A percentile compares a stretch with the other conserved stretches of the same genome.
Evolutionary conservation across 2,329 filamentous ascomycete genomes (phyloP).

Genomic region (Epichloe sibirici): DNA sequence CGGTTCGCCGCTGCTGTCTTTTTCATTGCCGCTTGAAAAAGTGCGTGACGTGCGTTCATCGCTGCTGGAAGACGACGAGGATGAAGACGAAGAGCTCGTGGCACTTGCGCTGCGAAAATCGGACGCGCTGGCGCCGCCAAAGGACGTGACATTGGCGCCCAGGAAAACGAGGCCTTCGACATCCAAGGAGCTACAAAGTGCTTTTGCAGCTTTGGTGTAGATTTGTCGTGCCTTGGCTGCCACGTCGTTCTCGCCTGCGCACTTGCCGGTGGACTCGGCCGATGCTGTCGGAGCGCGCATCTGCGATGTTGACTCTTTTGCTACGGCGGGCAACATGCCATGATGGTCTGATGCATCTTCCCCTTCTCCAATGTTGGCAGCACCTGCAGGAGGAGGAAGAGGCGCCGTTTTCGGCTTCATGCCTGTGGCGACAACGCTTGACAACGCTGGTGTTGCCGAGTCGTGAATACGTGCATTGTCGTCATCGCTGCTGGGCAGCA

Average conservation of each 20-base stretch:
- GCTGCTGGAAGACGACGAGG: constrained; percentile 7
- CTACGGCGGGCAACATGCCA: neutral
- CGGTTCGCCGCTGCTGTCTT: neutral
- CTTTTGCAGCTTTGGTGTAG: constrained; percentile 1
- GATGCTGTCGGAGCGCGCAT: neutral
- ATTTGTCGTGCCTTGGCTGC: neutral
- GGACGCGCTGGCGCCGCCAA: neutral
- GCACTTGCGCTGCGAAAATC: constrained; percentile 17
- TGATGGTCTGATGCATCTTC: neutral
- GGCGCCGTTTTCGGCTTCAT: neutral
- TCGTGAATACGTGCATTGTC: constrained; percentile 11
- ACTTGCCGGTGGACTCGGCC: neutral
- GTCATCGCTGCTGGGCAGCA: neutral
- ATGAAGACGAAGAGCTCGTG: constrained; percentile 7
- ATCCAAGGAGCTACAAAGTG: constrained; percentile 1
- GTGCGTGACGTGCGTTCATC: constrained; percentile 10
- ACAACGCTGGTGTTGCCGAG: neutral
- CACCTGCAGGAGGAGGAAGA: neutral
- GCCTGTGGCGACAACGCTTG: neutral
- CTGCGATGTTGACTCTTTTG: neutral
- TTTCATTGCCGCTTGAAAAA: neutral
- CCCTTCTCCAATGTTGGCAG: neutral
- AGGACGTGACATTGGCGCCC: neutral
- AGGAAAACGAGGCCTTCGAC: constrained; percentile 1
- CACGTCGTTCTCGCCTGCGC: neutral